Evolutionary conservation across 805 yeast species (phyloP).

Genomic region (Barnettozyma populi): DNA sequence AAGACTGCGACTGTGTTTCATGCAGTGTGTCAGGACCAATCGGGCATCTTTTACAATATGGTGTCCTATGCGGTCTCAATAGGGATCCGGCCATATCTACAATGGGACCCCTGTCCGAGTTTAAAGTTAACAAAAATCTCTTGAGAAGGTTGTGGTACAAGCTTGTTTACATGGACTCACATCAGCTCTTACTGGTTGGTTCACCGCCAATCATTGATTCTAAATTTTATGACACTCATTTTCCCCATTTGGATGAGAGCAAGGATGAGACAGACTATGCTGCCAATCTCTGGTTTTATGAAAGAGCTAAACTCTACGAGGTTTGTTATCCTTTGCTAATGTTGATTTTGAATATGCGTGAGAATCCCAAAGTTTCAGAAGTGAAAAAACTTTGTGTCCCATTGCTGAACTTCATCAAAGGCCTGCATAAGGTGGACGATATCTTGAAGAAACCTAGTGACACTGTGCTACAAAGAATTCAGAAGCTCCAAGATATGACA

Average conservation of each 20-base stretch:
- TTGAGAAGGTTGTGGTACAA: constrained; percentile 24
- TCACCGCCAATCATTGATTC: constrained; percentile 20
- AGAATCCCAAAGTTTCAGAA: constrained; percentile 12
- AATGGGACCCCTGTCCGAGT: not conserved
- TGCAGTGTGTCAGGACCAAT: constrained; percentile 14
- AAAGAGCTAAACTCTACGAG: constrained; percentile 12
- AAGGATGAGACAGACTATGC: constrained; percentile 17
- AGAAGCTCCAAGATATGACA: constrained; percentile 10
- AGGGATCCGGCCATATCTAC: constrained; percentile 17
- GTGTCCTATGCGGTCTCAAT: constrained; percentile 17
- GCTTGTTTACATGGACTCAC: constrained; percentile 17
- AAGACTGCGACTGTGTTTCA: constrained; percentile 22
- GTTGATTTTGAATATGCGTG: constrained; percentile 16
- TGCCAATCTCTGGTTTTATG: constrained; percentile 15
- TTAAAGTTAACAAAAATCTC: constrained; percentile 12
- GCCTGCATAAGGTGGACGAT: constrained; percentile 9
- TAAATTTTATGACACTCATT: constrained; percentile 19
- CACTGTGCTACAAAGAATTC: constrained; percentile 15
- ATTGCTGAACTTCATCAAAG: constrained; percentile 7
- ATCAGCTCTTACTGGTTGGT: constrained; percentile 20
- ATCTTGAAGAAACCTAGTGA: constrained; percentile 15
- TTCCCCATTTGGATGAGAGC: constrained; percentile 22
- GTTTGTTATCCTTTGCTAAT: constrained; percentile 16
- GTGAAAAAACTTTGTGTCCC: constrained; percentile 12
- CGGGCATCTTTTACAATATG: constrained; percentile 21